phyloP scores from a whole-genome alignment of 495 filamentous ascomycete genomes.

The Achaetomiella virescens region DNA sequence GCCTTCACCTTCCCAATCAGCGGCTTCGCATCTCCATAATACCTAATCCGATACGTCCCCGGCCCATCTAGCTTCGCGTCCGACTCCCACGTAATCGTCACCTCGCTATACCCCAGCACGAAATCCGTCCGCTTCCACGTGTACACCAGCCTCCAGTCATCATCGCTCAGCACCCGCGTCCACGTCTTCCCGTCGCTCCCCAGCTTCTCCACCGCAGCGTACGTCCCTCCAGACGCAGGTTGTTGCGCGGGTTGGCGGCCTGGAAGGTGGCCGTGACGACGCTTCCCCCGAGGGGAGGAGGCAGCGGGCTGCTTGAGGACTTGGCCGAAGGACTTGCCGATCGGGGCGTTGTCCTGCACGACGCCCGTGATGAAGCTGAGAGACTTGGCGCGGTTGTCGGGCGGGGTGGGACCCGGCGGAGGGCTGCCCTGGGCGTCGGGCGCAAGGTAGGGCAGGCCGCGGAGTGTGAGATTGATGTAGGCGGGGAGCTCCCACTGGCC shows the following conservation, averaged over 20 bases:
- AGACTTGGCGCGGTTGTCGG: conserved; percentile 66
- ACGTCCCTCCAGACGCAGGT: conserved; percentile 76
- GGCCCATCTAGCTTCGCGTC: conserved; percentile 41
- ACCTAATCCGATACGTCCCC: conserved; percentile 75
- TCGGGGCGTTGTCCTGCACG: conserved; percentile 62
- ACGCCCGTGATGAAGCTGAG: conserved; percentile 78
- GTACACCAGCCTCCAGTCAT: conserved; percentile 75
- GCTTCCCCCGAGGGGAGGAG: conserved; percentile 55
- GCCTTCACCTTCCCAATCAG: conserved; percentile 56
- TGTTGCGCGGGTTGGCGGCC: conserved; percentile 87
- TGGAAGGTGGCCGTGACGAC: conserved; percentile 67
- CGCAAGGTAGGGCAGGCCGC: conserved; percentile 63
- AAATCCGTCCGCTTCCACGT: conserved; percentile 72
- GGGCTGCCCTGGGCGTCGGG: conserved; percentile 43
- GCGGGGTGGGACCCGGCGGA: conserved; percentile 59
- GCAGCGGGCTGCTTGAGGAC: conserved; percentile 50
- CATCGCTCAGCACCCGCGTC: conserved; percentile 63
- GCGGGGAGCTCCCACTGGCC: conserved; percentile 77
- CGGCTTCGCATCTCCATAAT: conserved; percentile 79
- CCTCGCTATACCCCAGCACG: conserved; percentile 69
- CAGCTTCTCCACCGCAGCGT: conserved; percentile 65
- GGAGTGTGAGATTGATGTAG: conserved; percentile 76
- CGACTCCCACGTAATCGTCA: conserved; percentile 74
- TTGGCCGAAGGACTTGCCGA: conserved; percentile 66
- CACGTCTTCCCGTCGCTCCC: conserved; percentile 47